phyloP scores from a whole-genome alignment of 2,329 filamentous ascomycete genomes.

The Xylariaceae sp. region DNA sequence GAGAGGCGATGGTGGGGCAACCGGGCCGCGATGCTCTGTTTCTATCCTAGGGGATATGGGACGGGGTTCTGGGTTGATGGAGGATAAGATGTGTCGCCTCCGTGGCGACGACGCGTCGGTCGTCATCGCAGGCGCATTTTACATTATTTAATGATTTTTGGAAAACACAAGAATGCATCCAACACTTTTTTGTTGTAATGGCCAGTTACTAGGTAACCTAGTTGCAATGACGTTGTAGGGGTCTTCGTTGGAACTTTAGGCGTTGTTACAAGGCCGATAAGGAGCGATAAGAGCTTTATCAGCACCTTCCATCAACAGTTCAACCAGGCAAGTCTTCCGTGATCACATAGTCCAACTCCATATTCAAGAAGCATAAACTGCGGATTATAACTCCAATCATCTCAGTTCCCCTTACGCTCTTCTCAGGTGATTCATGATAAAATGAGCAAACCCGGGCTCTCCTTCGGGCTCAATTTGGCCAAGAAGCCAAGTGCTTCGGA shows the following conservation, averaged over 20 bases:
- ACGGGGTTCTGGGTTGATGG: constrained; percentile 27
- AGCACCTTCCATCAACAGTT: no score
- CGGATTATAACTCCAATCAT: not conserved
- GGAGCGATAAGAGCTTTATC: constrained; percentile 8
- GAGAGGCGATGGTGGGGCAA: constrained; percentile 6
- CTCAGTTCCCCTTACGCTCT: not conserved
- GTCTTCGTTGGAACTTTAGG: not conserved
- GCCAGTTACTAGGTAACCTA: not conserved
- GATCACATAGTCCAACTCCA: not conserved
- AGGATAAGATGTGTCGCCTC: constrained; percentile 31
- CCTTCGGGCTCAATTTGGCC: constrained; percentile 54
- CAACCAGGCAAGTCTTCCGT: no score
- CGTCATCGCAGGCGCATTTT: constrained; percentile 27
- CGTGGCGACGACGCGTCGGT: constrained; percentile 27
- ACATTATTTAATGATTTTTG: constrained; percentile 5
- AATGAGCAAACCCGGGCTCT: constrained; percentile 36
- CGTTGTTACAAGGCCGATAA: constrained; percentile 5
- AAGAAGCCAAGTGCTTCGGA: constrained; percentile 52
- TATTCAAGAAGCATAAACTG: not conserved
- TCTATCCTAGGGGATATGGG: constrained; percentile 18
- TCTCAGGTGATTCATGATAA: not conserved
- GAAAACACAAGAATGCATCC: not conserved
- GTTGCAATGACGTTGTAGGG: constrained; percentile 15
- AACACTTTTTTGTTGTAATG: no score
- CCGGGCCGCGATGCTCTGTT: constrained; percentile 5